Evolutionary conservation across 2,329 filamentous ascomycete genomes (phyloP).

Genomic region (Sarocladiaceae sp.): DNA sequence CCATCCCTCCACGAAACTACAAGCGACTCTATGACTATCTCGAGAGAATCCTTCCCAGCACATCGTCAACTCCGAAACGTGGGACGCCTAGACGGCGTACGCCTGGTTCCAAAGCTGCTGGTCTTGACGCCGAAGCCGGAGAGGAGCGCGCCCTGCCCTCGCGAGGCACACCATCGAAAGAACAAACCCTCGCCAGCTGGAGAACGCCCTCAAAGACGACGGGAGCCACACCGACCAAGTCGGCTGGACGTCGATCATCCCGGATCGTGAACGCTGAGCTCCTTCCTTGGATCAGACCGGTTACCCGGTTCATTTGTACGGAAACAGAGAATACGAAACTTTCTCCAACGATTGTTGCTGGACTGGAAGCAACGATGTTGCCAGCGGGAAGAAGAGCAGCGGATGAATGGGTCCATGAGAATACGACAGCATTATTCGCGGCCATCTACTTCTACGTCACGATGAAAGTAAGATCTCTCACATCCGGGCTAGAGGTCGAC

Average conservation of each 20-base stretch:
- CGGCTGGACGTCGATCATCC: conserved; percentile 22
- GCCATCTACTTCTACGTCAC: conserved; percentile 56
- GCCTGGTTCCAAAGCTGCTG: conserved; percentile 25
- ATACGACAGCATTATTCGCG: conserved; percentile 50
- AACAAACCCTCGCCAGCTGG: conserved; percentile 35
- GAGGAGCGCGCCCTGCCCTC: conserved; percentile 29
- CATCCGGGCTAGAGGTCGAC: conserved; percentile 28
- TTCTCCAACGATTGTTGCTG: conserved; percentile 67
- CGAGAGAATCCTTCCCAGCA: conserved; percentile 58
- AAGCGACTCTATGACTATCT: conserved; percentile 78
- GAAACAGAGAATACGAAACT: conserved; percentile 55
- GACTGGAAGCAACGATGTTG: conserved; percentile 52
- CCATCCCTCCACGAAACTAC: conserved; percentile 74
- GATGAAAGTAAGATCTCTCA: conserved; percentile 38
- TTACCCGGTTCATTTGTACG: conserved; percentile 57
- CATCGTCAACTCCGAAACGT: conserved; percentile 25
- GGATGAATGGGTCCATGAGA: conserved; percentile 41
- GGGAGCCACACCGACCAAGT: conserved; percentile 34
- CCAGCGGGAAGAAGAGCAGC: conserved; percentile 37
- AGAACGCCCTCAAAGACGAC: conserved; percentile 24
- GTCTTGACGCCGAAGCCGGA: conserved; percentile 18
- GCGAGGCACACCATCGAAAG: conserved; percentile 40
- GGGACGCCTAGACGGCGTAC: conserved; percentile 22
- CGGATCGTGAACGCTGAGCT: conserved; percentile 28
- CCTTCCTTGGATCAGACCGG: conserved; percentile 63